phyloP scores from a whole-genome alignment of 352 stramenopile genomes.

The Phytophthora chlamydospora region DNA sequence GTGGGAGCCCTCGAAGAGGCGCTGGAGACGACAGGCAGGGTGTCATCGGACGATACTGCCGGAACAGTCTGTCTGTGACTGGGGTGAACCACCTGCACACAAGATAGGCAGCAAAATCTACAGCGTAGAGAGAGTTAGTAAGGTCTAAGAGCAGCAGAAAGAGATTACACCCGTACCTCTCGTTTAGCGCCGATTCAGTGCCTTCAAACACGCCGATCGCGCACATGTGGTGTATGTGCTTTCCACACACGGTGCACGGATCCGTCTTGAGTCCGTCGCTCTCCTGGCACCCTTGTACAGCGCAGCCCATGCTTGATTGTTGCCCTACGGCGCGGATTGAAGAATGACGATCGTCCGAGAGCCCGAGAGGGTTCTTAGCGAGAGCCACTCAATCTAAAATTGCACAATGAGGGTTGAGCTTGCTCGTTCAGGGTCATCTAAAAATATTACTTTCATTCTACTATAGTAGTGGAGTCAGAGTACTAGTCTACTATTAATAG shows the following conservation, averaged over 20 bases:
- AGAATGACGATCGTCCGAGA: too few species aligned
- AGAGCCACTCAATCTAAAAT: too few species aligned
- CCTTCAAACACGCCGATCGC: slow-evolving; percentile 6
- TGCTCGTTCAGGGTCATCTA: too few species aligned
- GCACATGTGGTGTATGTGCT: slow-evolving; percentile 3
- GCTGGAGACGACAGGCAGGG: neutral
- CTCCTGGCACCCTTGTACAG: slow-evolving; percentile 2
- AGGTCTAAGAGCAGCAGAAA: too few species aligned
- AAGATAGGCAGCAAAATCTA: neutral
- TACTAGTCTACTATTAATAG: too few species aligned
- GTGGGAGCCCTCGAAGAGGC: neutral
- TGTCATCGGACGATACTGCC: too few species aligned
- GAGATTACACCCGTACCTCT: neutral
- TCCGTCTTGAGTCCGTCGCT: slow-evolving; percentile 2
- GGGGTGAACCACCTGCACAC: neutral
- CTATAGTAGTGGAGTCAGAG: too few species aligned
- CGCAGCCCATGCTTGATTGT: neutral
- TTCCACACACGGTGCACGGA: slow-evolving; percentile 5
- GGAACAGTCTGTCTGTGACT: neutral
- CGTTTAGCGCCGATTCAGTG: slow-evolving; percentile 5
- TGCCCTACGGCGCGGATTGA: too few species aligned
- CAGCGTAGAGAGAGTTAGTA: neutral
- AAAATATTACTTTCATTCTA: too few species aligned
- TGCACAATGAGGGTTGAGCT: too few species aligned
- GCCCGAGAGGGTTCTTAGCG: too few species aligned